Base-by-base conservation (phyloP, 148 eudicot genomes). In the Vaccinium myrtillus region DNA sequence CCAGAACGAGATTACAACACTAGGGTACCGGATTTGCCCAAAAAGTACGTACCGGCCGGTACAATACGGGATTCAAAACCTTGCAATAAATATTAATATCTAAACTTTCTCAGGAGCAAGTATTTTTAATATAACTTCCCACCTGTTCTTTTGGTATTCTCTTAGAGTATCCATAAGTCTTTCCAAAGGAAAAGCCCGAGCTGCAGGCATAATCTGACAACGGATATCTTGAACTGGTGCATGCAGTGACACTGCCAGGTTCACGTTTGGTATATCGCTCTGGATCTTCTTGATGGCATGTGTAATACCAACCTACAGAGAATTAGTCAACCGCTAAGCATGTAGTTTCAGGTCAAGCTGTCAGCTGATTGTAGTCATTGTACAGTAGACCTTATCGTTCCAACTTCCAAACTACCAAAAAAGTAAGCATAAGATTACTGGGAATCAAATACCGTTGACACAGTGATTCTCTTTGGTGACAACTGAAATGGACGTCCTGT, bases 191-290 rank as follows among this genome's bases (percentile, higher is more conserved):
- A 97, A 97, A 67, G 98, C 99, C 87, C 98, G 88, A 59, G 99
- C 99, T 9, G 98, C 98, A 71, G 99, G 99, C 99, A 97, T 97
- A 85, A 97, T 97, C 84, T 94, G 95, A 88, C 99, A 97, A 58
- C 99, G 98, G 76, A 97, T 94, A 51, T 94, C 98, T 87, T 97
- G 99, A 83, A 97, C 93, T 19, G 99, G 99, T 80, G 99, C 99
- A 88, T 97, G 99, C 71, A 97, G 89, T 83, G 99, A 97, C 39
- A 97, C 99, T 51, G 99, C 99, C 81, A 97, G 89, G 87, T 97
- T 97, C 77, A 94, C 70, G 80, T 89, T 90, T 81, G 99, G 99
- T 59, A 97, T 67, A 86, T 97, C 99, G 8, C 46, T 8, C 0
- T 94, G 95, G 77, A 97, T 86, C 92, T 94, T 97, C 90, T 90